A percentile compares a stretch with the other conserved stretches of the same genome.
Evolutionary conservation across 495 filamentous ascomycete species (phyloP).

Genomic region (Mytilinidion resinicola): DNA sequence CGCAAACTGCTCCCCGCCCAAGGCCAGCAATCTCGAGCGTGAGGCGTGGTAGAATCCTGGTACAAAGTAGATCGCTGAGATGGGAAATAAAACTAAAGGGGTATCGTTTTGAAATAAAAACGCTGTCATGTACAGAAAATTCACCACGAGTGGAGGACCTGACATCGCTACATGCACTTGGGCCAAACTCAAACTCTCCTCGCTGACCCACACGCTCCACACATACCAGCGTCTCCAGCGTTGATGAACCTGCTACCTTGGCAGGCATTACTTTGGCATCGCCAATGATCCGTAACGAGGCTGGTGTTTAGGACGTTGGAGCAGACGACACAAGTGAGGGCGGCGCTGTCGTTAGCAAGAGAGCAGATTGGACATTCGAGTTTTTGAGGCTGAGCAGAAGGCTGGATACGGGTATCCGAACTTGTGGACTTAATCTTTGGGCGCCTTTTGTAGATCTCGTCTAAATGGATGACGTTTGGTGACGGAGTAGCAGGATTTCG

Average conservation of each 20-base stretch:
- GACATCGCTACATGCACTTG: too few relatives aligned
- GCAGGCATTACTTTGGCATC: conserved; percentile 51
- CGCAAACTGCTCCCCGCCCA: too few relatives aligned
- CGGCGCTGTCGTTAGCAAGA: conserved; percentile 45
- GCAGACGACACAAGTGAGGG: conserved; percentile 57
- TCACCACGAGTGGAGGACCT: too few relatives aligned
- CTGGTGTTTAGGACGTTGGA: conserved; percentile 55
- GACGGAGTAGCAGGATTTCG: neutral
- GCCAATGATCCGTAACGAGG: conserved; percentile 50
- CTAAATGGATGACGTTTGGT: conserved; percentile 11
- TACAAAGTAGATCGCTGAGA: too few relatives aligned
- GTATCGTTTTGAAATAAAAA: too few relatives aligned
- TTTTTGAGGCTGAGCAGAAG: neutral
- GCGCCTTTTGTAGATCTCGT: conserved; percentile 19
- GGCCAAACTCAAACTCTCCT: conserved; percentile 4
- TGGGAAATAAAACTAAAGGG: too few relatives aligned
- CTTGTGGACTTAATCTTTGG: neutral
- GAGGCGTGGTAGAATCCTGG: too few relatives aligned
- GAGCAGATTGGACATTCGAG: conserved; percentile 56
- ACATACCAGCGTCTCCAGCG: conserved; percentile 56
- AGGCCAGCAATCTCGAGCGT: too few relatives aligned
- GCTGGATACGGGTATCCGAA: too few relatives aligned
- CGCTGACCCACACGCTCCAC: conserved; percentile 56
- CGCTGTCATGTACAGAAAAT: too few relatives aligned
- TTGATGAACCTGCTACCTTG: conserved; percentile 53